Evolutionary conservation across 495 filamentous ascomycete species (phyloP), one percentile per base, ranked within the genome.

Genomic region (Echria macrotheca): DNA sequence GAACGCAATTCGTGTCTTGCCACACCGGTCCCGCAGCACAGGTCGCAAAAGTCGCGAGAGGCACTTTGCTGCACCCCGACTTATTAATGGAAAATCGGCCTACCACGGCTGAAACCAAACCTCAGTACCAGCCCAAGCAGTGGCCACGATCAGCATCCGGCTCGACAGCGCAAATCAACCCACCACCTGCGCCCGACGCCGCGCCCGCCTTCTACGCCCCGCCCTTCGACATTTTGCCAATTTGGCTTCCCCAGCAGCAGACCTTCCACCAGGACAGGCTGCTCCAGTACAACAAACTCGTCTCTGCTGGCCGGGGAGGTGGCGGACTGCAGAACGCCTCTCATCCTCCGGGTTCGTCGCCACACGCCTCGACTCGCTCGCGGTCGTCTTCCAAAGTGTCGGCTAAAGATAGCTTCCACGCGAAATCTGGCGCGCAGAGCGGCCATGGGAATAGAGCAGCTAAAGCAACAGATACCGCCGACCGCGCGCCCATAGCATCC

Each of bases 381-480:
- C 64, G 73, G 32, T 77, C 77, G 14, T 69, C 69, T 41, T 74
- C 73, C 56, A 75, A 76, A 54, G 70, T 70, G 67, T 75, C 70
- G 49, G 69, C 63, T 64, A 75, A 73, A 56, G 67, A 78, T 53
- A 61, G 56, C 47, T 54, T 59, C 37, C 65, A 69, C 58, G 55
- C 64, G 36, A 63, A 68, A 59, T 44, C 43, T 38, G 52, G 59
- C 63, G 59, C 56, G 49, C 72, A 72, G 62, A 74, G 62, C 68
- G 72, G 77, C 72, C 75, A 80, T 80, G 77, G 75, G 76, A 77
- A 71, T 77, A 78, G 74, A 65, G 58, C 68, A 51, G 63, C 66
- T 26, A 67, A 68, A 47, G 63, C 59, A 59, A 66, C 62, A 44
- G 71, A 70, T 48, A 76, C 71, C 72, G 69, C 71, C 68, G 75